These are phyloP conservation scores for Gigaspora rosea DNA, from an alignment of 192 early-diverging fungal genomes.

Conservation along the genomic window DNA sequence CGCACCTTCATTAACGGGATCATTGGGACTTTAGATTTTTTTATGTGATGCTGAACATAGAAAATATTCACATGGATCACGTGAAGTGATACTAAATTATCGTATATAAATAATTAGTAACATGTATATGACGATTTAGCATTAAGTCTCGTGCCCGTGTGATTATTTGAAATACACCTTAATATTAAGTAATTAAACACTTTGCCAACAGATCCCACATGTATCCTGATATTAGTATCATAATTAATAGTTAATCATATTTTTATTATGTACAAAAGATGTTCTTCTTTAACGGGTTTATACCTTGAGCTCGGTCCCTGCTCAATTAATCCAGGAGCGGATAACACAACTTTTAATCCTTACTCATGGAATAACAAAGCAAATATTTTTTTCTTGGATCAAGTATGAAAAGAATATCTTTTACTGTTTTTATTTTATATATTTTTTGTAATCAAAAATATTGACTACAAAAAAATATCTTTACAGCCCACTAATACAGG, in stretches of 20 bases:
- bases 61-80: no score
- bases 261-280: conserved; percentile 32
- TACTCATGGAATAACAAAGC: conserved; percentile 92
- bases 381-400: conserved; percentile 82
- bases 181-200: no score
- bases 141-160: no score
- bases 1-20: no score
- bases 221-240: neutral
- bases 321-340: conserved; percentile 74
- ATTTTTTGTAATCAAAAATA: conserved; percentile 4
- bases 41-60: no score
- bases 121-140: no score
- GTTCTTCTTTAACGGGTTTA: conserved; percentile 74
- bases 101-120: no score
- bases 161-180: no score
- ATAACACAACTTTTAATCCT: conserved; percentile 64
- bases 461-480: neutral
- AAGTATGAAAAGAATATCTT: conserved; percentile 38
- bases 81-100: no score
- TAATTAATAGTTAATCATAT: neutral
- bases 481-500: conserved; percentile 83
- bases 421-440: neutral
- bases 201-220: neutral
- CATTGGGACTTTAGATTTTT: no score
- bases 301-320: conserved; percentile 90